phyloP scores from a whole-genome alignment of 768 basidiomycete genomes.

The Sarcodon aspratus region DNA sequence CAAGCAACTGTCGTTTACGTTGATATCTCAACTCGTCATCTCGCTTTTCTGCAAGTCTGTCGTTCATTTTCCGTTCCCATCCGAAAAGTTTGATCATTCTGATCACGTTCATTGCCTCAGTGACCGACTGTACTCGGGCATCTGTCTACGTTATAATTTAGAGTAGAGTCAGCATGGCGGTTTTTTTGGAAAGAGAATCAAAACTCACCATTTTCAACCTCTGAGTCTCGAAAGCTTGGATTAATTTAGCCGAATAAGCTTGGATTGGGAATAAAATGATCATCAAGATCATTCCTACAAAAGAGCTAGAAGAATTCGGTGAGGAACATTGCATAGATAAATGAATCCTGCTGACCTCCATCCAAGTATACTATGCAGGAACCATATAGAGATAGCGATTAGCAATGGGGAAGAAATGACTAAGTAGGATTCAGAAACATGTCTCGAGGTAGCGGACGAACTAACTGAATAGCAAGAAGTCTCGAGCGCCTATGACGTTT shows the following conservation, averaged over 20 bases:
- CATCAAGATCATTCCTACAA: constrained; percentile 32
- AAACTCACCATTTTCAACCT: constrained; percentile 28
- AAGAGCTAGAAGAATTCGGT: constrained; percentile 13
- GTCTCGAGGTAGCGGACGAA: neutral
- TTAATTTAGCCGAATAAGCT: constrained; percentile 24
- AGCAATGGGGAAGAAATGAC: constrained; percentile 16
- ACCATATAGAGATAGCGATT: constrained; percentile 21
- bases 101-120: constrained; percentile 27
- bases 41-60: constrained; percentile 42
- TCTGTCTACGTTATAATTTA: constrained; percentile 22
- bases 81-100: constrained; percentile 40
- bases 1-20: constrained; percentile 39
- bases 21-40: constrained; percentile 49
- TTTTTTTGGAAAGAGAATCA: neutral
- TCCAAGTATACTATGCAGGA: constrained; percentile 19
- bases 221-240: constrained; percentile 23
- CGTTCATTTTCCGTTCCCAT: constrained; percentile 35
- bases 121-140: constrained; percentile 29
- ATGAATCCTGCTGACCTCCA: constrained; percentile 4
- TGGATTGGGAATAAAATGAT: constrained; percentile 30
- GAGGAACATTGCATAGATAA: neutral
- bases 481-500: constrained; percentile 10
- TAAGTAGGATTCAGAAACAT: neutral
- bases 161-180: neutral
- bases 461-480: constrained; percentile 10